Percentiles rank a stretch among this genome's conserved stretches.
Conservation (phyloP, 2,329 filamentous ascomycete genomes). For the Colletotrichum cuscutae region DNA sequence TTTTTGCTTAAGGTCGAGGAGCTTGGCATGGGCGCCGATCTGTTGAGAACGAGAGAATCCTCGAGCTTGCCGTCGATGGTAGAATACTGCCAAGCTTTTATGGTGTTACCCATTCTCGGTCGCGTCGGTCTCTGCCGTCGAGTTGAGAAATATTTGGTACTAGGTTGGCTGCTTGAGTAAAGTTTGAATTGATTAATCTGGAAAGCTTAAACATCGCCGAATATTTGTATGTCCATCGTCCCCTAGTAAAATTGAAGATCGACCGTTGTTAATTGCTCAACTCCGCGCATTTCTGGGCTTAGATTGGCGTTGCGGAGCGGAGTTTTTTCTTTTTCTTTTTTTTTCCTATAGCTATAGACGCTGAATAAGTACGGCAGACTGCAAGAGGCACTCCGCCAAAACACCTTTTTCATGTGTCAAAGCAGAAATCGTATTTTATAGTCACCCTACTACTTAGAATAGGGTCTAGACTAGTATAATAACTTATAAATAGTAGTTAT, state of each 20-base stretch:
- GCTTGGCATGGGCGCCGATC: neutral
- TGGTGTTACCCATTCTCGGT: conserved; percentile 2
- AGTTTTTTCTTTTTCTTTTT: too few species aligned
- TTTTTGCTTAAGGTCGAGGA: conserved; percentile 24
- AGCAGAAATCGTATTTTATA: too few species aligned
- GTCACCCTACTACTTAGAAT: too few species aligned
- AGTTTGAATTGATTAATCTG: neutral
- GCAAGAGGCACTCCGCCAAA: too few species aligned
- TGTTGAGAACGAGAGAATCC: conserved; percentile 1
- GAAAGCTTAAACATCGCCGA: neutral
- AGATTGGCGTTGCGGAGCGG: conserved; percentile 1
- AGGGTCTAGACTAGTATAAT: too few species aligned
- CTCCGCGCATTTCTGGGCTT: neutral
- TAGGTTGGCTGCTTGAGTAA: neutral
- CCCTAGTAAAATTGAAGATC: neutral
- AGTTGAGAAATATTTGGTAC: neutral
- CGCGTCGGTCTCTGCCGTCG: neutral
- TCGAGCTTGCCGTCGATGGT: conserved; percentile 16
- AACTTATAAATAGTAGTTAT: too few species aligned
- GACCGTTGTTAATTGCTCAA: too few species aligned
- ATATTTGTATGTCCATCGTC: neutral
- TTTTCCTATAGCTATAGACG: too few species aligned
- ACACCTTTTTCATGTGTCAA: too few species aligned
- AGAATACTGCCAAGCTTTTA: conserved; percentile 25
- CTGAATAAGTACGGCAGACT: too few species aligned